Evolutionary conservation across 1,284 basidiomycete species (phyloP).

Genomic region (Gomphus sp.): DNA sequence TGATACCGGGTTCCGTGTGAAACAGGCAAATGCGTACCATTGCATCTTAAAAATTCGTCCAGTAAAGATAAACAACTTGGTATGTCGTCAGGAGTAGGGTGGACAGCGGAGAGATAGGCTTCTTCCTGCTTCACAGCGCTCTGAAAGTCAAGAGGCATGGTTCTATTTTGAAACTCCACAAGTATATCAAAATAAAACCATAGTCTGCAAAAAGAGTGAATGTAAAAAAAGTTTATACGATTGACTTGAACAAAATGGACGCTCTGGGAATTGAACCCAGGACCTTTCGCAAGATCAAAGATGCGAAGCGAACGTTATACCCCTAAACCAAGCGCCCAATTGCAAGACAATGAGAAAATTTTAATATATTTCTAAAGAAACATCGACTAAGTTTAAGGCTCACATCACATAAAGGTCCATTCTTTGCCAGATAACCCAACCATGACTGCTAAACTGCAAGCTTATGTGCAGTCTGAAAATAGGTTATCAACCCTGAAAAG

Average conservation of each 20-base stretch:
- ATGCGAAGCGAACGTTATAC: slow-evolving; percentile 9
- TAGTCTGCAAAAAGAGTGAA: neutral
- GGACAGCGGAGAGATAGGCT: slow-evolving; percentile 46
- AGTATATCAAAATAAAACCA: neutral
- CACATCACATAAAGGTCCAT: too few relatives aligned
- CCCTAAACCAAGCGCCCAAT: slow-evolving; percentile 8
- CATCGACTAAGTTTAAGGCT: too few relatives aligned
- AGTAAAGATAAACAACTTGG: slow-evolving; percentile 74
- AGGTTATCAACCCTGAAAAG: too few relatives aligned
- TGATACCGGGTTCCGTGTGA: neutral
- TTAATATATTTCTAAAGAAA: too few relatives aligned
- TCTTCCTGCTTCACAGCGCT: slow-evolving; percentile 56
- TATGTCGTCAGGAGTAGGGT: slow-evolving; percentile 71
- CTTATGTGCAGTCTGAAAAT: too few relatives aligned
- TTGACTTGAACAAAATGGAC: neutral
- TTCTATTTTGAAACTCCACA: neutral
- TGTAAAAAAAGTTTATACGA: neutral
- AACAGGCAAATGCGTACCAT: slow-evolving; percentile 35
- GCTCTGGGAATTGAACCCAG: slow-evolving; percentile 9
- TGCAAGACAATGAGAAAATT: too few relatives aligned
- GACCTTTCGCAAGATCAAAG: neutral
- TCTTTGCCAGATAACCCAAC: too few relatives aligned
- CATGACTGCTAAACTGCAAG: too few relatives aligned
- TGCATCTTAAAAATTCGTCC: slow-evolving; percentile 73
- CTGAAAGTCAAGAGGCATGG: slow-evolving; percentile 32